These are phyloP conservation scores for Xerocomus tenax DNA, from an alignment of 1,284 basidiomycete genomes.

Conservation along the genomic window DNA sequence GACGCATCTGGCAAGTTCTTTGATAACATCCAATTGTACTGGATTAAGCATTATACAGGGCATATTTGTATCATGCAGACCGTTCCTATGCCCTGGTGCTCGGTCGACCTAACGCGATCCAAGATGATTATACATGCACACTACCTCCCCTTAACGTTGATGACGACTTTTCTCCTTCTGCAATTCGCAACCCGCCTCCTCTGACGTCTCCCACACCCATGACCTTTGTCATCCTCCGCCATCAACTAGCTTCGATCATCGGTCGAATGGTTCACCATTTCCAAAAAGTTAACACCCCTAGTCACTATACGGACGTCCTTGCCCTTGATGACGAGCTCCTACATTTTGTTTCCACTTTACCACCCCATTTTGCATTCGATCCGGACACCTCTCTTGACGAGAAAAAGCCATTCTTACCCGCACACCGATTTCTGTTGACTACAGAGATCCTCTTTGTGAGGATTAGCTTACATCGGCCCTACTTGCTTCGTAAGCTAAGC, in stretches of 20 bases:
- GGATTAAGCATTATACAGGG: constrained; percentile 40
- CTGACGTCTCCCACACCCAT: constrained; percentile 70
- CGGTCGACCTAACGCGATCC: constrained; percentile 82
- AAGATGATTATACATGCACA: constrained; percentile 79
- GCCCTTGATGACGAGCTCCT: constrained; percentile 80
- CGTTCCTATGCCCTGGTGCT: constrained; percentile 86
- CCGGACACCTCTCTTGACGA: constrained; percentile 76
- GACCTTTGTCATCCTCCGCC: constrained; percentile 83
- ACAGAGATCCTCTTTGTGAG: constrained; percentile 76
- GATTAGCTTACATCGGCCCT: constrained; percentile 71
- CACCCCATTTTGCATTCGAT: constrained; percentile 67
- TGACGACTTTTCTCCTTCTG: constrained; percentile 46
- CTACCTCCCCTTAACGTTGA: constrained; percentile 79
- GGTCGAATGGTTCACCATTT: constrained; percentile 92
- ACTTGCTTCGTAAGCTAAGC: constrained; percentile 61
- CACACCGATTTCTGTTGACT: constrained; percentile 70
- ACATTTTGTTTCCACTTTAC: constrained; percentile 67
- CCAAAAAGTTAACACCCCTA: constrained; percentile 76
- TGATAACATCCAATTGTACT: constrained; percentile 1
- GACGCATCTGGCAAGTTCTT: constrained; percentile 71
- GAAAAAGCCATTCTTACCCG: constrained; percentile 51
- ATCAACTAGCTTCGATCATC: constrained; percentile 76
- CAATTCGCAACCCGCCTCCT: constrained; percentile 42
- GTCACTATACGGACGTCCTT: constrained; percentile 81
- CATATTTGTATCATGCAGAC: constrained; percentile 89